A percentile compares a stretch with the other conserved stretches of the same genome.
Evolutionary conservation across 1,139 yeast genomes (phyloP).

Genomic region (Pichia sp.): DNA sequence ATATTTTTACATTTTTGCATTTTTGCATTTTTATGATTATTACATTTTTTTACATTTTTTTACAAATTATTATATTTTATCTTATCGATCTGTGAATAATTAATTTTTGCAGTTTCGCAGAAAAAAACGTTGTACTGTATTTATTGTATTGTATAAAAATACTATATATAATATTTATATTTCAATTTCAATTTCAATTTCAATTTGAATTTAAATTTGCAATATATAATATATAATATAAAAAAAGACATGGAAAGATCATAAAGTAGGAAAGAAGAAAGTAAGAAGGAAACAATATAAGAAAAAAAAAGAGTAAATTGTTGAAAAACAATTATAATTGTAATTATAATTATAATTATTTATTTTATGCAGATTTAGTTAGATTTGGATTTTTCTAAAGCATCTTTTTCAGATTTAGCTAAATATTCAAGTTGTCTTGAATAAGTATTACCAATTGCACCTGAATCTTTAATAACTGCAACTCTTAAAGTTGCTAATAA

Average conservation of each 20-base stretch:
- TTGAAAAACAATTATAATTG: neutral
- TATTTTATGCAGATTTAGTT: neutral
- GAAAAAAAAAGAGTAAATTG: neutral
- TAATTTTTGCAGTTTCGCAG: too few relatives aligned
- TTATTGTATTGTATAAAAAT: too few relatives aligned
- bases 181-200: too few relatives aligned
- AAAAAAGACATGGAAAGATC: neutral
- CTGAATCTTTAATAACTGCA: constrained; percentile 74
- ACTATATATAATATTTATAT: too few relatives aligned
- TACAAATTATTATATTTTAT: too few relatives aligned
- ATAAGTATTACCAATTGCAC: constrained; percentile 47
- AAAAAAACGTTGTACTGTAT: too few relatives aligned
- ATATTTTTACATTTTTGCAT: too few relatives aligned
- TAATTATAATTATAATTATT: neutral
- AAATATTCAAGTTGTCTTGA: constrained; percentile 46
- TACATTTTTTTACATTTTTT: too few relatives aligned
- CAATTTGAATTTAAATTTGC: neutral
- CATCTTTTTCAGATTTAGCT: constrained; percentile 35
- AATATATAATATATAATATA: neutral
- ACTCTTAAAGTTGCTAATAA: constrained; percentile 92
- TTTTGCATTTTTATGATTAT: too few relatives aligned
- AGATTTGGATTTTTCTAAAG: constrained; percentile 4
- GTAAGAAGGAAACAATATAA: neutral
- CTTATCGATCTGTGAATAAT: too few relatives aligned
- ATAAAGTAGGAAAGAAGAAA: neutral